A percentile compares a stretch with the other conserved stretches of the same genome.
These are phyloP conservation scores for Pythium biforme DNA, from an alignment of 352 stramenopile species.

Conservation along the genomic window DNA sequence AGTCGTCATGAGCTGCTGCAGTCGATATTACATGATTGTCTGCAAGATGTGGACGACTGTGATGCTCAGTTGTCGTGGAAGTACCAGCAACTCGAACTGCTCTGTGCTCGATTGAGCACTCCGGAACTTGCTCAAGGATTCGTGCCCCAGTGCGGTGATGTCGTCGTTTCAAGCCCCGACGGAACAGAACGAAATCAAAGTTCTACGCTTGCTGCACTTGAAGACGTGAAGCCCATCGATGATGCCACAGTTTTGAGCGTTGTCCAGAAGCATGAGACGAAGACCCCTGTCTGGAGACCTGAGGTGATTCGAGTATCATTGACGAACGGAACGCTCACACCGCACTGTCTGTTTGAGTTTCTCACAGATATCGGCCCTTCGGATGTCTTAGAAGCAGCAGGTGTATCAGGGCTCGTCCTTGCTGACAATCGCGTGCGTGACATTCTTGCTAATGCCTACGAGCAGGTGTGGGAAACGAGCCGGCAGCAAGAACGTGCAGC, in stretches of 20 bases:
- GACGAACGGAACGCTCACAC: conserved; percentile 53
- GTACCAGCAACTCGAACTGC: conserved; percentile 75
- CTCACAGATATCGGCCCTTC: conserved; percentile 52
- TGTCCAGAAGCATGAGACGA: conserved; percentile 58
- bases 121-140: conserved; percentile 78
- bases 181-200: not conserved
- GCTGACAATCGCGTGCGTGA: conserved; percentile 50
- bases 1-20: conserved; percentile 57
- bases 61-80: conserved; percentile 45
- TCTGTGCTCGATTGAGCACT: conserved; percentile 72
- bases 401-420: conserved; percentile 28
- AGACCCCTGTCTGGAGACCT: conserved; percentile 59
- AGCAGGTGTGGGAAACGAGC: conserved; percentile 66
- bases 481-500: conserved; percentile 62
- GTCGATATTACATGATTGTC: conserved; percentile 54
- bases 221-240: conserved; percentile 48
- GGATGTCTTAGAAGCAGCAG: conserved; percentile 54
- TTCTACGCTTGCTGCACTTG: not conserved
- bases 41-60: conserved; percentile 32
- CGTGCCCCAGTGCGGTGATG: conserved; percentile 62
- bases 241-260: conserved; percentile 65
- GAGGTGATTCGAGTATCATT: conserved; percentile 68
- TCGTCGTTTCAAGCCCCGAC: conserved; percentile 37
- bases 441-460: conserved; percentile 58
- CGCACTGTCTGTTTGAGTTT: conserved; percentile 71